Conservation (phyloP, 495 filamentous ascomycete genomes). For the Neurospora intermedia region DNA sequence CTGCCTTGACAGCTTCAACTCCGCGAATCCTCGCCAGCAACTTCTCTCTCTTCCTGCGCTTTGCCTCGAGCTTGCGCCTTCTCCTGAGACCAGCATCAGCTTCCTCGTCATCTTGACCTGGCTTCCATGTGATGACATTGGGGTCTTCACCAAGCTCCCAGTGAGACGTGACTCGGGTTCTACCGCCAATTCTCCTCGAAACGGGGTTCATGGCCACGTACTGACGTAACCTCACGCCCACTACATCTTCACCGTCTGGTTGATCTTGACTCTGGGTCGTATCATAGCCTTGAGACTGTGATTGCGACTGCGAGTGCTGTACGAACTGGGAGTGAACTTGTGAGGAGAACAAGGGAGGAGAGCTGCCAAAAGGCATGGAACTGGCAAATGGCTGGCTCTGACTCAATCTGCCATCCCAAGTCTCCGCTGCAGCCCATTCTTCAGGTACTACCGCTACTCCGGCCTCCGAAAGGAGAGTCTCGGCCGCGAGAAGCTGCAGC, state of each 20-base stretch:
- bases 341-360: constrained; percentile 7
- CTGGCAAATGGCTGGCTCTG: background rate
- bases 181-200: background rate
- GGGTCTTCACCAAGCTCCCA: constrained; percentile 16
- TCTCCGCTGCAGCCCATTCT: background rate
- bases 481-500: constrained; percentile 12
- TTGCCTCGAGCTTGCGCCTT: constrained; percentile 6
- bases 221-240: constrained; percentile 12
- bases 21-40: constrained; percentile 9
- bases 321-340: background rate
- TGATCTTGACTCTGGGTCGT: background rate
- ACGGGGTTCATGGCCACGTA: constrained; percentile 11
- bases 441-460: constrained; percentile 9
- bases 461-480: constrained; percentile 15
- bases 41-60: constrained; percentile 7
- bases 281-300: background rate
- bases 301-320: background rate
- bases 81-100: constrained; percentile 9
- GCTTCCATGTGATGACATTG: constrained; percentile 9
- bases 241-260: constrained; percentile 2
- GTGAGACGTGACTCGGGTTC: constrained; percentile 5
- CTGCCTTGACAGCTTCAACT: background rate
- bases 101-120: constrained; percentile 4
- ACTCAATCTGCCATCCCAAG: background rate
- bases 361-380: constrained; percentile 11